Percentiles rank a stretch among this genome's conserved stretches.
These are phyloP conservation scores for Fusarium decemcellulare DNA, from an alignment of 2,329 filamentous ascomycete genomes.

Conservation along the genomic window DNA sequence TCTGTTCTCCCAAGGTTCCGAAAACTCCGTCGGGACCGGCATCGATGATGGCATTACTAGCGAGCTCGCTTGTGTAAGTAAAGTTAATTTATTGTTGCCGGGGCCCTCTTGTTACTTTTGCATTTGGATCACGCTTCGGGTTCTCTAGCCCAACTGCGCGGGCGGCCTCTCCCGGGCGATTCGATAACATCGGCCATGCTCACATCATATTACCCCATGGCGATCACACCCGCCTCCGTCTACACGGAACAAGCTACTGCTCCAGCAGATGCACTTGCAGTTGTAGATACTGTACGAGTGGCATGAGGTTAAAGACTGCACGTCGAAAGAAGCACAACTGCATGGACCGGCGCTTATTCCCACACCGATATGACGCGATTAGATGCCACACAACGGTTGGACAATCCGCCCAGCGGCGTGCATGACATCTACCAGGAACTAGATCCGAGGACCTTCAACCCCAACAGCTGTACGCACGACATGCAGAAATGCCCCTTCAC, in stretches of 20 bases:
- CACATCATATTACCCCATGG: constrained; percentile 7
- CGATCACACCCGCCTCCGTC: constrained; percentile 6
- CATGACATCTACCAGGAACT: constrained; percentile 29
- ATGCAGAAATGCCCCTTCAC: constrained; percentile 32
- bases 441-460: constrained; percentile 14
- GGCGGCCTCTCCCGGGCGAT: not conserved
- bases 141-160: not conserved
- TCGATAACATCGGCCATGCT: not conserved
- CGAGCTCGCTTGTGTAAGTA: constrained; percentile 5
- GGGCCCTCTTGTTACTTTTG: not conserved
- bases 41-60: constrained; percentile 32
- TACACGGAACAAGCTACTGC: constrained; percentile 29
- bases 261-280: constrained; percentile 15
- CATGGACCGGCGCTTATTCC: constrained; percentile 24
- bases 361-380: constrained; percentile 38
- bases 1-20: constrained; percentile 1
- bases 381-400: constrained; percentile 30
- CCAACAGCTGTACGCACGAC: constrained; percentile 31
- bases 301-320: constrained; percentile 19
- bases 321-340: constrained; percentile 10
- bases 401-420: constrained; percentile 20
- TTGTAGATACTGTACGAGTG: constrained; percentile 15
- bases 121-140: not conserved
- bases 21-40: constrained; percentile 36
- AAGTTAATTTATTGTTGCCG: constrained; percentile 7